A percentile compares a stretch with the other conserved stretches of the same genome.
Conservation (phyloP, 202 grass and related monocot species). For the Bolboschoenoplectus hybrid region DNA sequence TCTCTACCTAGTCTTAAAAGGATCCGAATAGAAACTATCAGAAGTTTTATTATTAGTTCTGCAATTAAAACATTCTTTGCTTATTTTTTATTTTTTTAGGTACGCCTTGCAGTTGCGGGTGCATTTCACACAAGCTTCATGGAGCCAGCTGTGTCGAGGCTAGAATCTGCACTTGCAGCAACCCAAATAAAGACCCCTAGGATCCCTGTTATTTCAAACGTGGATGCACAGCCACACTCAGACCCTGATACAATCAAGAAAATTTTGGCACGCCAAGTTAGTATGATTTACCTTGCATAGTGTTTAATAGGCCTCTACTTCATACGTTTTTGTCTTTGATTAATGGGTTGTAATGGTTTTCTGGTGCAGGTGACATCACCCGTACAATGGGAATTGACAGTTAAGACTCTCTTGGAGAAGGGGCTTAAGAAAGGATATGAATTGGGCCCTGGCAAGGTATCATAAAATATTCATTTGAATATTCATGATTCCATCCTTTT, state of each 20-base stretch:
- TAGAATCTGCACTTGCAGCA: conserved; percentile 70
- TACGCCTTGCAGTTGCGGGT: conserved; percentile 80
- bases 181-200: conserved; percentile 77
- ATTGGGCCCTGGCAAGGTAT: conserved; percentile 96
- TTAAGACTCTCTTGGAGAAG: conserved; percentile 81
- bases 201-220: conserved; percentile 96
- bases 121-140: conserved; percentile 97
- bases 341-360: conserved; percentile 31
- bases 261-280: conserved; percentile 78
- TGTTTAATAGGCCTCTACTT: conserved; percentile 6
- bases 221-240: conserved; percentile 78
- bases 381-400: conserved; percentile 85
- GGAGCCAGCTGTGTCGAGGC: conserved; percentile 83
- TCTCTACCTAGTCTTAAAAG: conserved; percentile 15
- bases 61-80: conserved; percentile 25
- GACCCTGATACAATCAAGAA: conserved; percentile 84
- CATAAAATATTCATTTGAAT: not conserved
- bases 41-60: conserved; percentile 12
- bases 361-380: conserved; percentile 76
- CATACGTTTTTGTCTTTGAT: not conserved
- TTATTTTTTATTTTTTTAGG: conserved; percentile 45
- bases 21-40: not conserved
- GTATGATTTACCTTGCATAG: not conserved
- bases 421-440: conserved; percentile 95
- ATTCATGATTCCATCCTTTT: not conserved